phyloP scores from a whole-genome alignment of 345 rosid genomes.

The Mallotus nudiflorus region DNA sequence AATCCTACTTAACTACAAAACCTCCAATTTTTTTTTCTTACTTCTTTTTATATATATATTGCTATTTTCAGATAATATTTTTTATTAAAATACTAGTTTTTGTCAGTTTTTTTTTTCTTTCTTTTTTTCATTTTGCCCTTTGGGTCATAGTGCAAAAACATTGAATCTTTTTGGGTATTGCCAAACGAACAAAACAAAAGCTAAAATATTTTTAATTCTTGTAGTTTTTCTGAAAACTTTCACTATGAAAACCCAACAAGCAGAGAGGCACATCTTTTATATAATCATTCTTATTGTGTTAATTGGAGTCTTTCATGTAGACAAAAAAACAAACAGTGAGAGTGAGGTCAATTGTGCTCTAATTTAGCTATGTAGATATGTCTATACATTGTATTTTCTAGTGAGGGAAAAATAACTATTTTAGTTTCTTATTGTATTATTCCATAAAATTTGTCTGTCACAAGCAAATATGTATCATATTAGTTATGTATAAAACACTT shows the following conservation, averaged over 20 bases:
- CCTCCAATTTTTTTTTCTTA: conserved; percentile 9
- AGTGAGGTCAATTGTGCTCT: too few relatives aligned
- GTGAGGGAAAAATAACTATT: too few relatives aligned
- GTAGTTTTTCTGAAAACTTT: neutral
- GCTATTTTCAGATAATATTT: conserved; percentile 28
- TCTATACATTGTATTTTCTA: too few relatives aligned
- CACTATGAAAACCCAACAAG: too few relatives aligned
- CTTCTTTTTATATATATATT: neutral
- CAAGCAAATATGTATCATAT: too few relatives aligned
- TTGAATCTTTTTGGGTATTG: conserved; percentile 20
- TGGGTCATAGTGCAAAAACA: conserved; percentile 10
- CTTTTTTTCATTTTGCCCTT: neutral
- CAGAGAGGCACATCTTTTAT: too few relatives aligned
- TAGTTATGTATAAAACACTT: too few relatives aligned
- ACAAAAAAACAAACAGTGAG: too few relatives aligned
- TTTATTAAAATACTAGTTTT: conserved; percentile 1
- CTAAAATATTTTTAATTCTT: neutral
- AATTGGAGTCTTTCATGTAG: too few relatives aligned
- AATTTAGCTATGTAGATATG: too few relatives aligned
- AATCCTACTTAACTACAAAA: conserved; percentile 31
- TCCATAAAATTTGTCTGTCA: too few relatives aligned
- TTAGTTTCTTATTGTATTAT: too few relatives aligned
- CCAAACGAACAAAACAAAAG: conserved; percentile 1
- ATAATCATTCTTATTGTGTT: neutral
- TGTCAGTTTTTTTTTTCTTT: conserved; percentile 8